Evolutionary conservation across 2,329 filamentous ascomycete genomes (phyloP), one percentile per base, ranked within the genome.

Genomic region (Pseudogymnoascus sp.): DNA sequence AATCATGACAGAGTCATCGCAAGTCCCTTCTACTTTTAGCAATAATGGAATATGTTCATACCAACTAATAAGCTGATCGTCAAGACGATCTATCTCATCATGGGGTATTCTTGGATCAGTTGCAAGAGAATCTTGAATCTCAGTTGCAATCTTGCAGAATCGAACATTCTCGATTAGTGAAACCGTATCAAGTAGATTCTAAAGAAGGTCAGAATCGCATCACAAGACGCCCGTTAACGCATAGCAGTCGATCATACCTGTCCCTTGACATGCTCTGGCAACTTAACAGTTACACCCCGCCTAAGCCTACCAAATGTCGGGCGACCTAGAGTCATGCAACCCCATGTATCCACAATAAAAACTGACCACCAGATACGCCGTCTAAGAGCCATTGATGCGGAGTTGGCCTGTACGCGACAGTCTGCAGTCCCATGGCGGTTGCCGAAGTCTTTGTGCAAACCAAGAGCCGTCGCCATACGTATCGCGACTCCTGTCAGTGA

Each of bases 381-480:
- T 16, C 36, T 16, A 37, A 37, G 36, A 16, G 36, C 36, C n/a
- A 16, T 7, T 37, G 36, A 37, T 37, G 36, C 5, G 6, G 36
- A 37, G 36, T 16, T 37, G 14, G 36, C 36, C 14, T 16, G 36
- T 16, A n/a, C n/a, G n/a, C n/a, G n/a, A n/a, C n/a, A n/a, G n/a
- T 16, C 11, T 16, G 36, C 36, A 37, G 11, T 7, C 14, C 36
- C 36, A 16, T 37, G 6, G n/a, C n/a, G 14, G 14, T 16, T 37
- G 36, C 14, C 16, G 6, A 16, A 37, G 36, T 37, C 14, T 37
- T 37, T 37, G 47, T 67, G 66, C 6, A 67, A 57, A 20, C 66
- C 66, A 0, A 67, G 62, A 39, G 61, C 65, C 5, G 62, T 64
- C 22, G 66, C 66, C 22, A 67, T 61, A 7, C 66, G 64, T 22